Conservation (phyloP, 257 asterid species). For the Fraxinus quadrangulata region DNA sequence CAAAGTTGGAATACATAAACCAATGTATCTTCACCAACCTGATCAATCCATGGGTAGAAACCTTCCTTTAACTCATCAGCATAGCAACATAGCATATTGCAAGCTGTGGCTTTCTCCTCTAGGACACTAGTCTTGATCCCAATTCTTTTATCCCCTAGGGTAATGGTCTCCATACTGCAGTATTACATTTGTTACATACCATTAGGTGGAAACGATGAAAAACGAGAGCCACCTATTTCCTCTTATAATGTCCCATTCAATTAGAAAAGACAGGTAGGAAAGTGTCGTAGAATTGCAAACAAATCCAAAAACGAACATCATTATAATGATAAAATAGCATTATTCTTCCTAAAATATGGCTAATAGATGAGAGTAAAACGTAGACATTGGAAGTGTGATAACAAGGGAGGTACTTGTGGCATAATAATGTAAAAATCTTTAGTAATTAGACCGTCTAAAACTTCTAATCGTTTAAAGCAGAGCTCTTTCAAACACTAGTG, state of each 20-base stretch:
- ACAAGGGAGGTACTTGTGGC: neutral
- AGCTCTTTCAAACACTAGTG: neutral
- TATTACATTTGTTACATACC: conserved; percentile 21
- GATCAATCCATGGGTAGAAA: conserved; percentile 98
- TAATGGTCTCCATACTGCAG: conserved; percentile 97
- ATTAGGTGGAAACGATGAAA: neutral
- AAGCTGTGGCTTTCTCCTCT: conserved; percentile 98
- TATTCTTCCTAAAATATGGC: neutral
- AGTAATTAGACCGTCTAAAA: neutral
- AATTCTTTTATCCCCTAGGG: conserved; percentile 92
- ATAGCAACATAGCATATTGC: conserved; percentile 98
- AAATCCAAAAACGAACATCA: neutral
- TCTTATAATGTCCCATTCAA: conserved; percentile 4
- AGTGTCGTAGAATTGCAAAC: neutral
- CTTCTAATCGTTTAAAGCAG: neutral
- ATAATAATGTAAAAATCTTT: neutral
- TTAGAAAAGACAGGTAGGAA: neutral
- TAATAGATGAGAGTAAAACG: neutral
- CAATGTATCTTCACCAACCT: conserved; percentile 55
- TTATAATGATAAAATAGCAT: too few relatives aligned
- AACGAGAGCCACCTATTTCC: neutral
- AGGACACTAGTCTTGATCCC: conserved; percentile 95
- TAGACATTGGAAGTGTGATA: neutral
- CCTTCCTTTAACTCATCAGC: conserved; percentile 99
- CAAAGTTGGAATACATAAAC: conserved; percentile 19